phyloP scores from a whole-genome alignment of 768 basidiomycete species.

The Pleurotus tuoliensis region DNA sequence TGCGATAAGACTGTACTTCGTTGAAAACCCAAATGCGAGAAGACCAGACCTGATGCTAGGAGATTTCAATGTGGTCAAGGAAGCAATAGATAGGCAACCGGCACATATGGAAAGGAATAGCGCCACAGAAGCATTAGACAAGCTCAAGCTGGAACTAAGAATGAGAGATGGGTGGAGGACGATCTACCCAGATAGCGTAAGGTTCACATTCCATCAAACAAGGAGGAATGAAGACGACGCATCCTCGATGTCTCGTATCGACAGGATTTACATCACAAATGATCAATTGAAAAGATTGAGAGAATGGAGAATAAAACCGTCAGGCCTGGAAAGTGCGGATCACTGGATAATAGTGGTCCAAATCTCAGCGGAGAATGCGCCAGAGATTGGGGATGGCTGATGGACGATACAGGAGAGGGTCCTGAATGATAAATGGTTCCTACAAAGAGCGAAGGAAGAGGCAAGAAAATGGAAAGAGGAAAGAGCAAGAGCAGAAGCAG shows the following conservation, averaged over 20 bases:
- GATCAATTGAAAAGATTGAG: background rate
- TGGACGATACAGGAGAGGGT: constrained; percentile 23
- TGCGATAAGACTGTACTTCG: constrained; percentile 10
- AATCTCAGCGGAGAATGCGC: constrained; percentile 16
- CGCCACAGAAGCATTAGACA: constrained; percentile 13
- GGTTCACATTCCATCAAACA: constrained; percentile 24
- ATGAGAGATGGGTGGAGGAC: constrained; percentile 31
- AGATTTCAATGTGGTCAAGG: constrained; percentile 40
- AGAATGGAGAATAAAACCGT: constrained; percentile 22
- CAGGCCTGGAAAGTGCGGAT: constrained; percentile 21
- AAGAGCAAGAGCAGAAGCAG: too few species aligned
- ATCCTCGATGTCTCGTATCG: constrained; percentile 23
- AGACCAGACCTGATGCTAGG: constrained; percentile 32
- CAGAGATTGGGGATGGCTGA: constrained; percentile 27
- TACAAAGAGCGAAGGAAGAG: constrained; percentile 3
- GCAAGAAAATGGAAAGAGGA: too few species aligned
- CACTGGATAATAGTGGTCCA: constrained; percentile 24
- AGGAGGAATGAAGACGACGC: background rate
- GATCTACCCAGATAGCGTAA: constrained; percentile 13
- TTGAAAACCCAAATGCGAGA: background rate
- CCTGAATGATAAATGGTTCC: constrained; percentile 16
- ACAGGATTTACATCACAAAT: constrained; percentile 28
- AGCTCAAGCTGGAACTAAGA: constrained; percentile 15
- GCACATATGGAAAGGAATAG: constrained; percentile 11
- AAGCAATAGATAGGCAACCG: constrained; percentile 31